phyloP scores from a whole-genome alignment of 2,329 filamentous ascomycete species.

The Fusarium ambrosium region DNA sequence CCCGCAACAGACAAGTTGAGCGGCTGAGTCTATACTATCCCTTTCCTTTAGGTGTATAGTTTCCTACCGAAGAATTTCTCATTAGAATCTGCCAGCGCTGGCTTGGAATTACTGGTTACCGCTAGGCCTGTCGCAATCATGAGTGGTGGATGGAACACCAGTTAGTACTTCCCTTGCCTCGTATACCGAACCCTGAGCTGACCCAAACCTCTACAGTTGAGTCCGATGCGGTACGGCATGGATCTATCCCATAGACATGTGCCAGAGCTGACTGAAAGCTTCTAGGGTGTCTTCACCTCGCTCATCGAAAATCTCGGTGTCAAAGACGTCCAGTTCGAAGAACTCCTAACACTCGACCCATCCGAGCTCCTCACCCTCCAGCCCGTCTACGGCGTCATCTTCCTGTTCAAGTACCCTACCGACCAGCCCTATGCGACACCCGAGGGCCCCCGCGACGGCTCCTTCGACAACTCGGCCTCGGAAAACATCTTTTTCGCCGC shows the following conservation, averaged over 20 bases:
- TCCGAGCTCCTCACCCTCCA: constrained; percentile 78
- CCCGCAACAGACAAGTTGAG: not conserved
- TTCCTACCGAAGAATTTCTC: not conserved
- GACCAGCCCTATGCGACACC: constrained; percentile 72
- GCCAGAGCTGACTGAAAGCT: constrained; percentile 11
- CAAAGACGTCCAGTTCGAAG: constrained; percentile 95
- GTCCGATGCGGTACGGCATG: constrained; percentile 91
- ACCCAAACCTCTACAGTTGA: constrained; percentile 70
- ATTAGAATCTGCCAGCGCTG: not conserved
- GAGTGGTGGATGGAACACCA: constrained; percentile 96
- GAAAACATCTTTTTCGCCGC: constrained; percentile 91
- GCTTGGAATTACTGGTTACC: not conserved
- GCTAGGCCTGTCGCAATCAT: constrained; percentile 54
- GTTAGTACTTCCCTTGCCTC: constrained; percentile 57
- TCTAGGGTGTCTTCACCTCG: constrained; percentile 93
- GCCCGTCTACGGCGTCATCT: constrained; percentile 94
- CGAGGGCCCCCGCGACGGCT: constrained; percentile 81
- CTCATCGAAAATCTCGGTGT: constrained; percentile 93
- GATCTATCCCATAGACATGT: not conserved
- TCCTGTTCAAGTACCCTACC: constrained; percentile 96
- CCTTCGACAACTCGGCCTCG: constrained; percentile 81
- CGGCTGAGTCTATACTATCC: not conserved
- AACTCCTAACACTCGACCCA: constrained; percentile 89
- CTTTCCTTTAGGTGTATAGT: not conserved
- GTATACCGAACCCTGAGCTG: constrained; percentile 10